phyloP scores from a whole-genome alignment of 2,329 filamentous ascomycete species.

The Alternaria angustiovoidea region DNA sequence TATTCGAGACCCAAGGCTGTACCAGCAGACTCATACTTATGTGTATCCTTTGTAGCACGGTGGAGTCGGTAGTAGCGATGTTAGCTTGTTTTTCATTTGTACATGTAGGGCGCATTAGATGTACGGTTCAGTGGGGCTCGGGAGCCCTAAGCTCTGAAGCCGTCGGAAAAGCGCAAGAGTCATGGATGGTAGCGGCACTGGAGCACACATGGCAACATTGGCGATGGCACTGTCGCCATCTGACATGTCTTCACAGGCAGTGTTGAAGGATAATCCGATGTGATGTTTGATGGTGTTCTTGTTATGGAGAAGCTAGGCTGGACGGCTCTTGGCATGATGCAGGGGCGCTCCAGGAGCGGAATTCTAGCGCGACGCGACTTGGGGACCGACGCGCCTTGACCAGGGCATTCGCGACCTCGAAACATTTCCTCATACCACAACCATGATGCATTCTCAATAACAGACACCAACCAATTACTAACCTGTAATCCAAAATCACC shows the following conservation, averaged over 20 bases:
- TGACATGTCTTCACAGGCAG: background rate
- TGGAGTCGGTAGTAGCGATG: background rate
- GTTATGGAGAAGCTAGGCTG: slow-evolving; percentile 9
- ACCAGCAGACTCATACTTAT: slow-evolving; percentile 2
- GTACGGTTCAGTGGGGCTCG: slow-evolving; percentile 3
- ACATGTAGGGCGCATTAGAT: slow-evolving; percentile 30
- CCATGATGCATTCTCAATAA: slow-evolving; percentile 10
- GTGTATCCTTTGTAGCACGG: background rate
- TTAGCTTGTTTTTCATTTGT: slow-evolving; percentile 15
- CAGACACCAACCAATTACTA: background rate
- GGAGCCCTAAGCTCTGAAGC: background rate
- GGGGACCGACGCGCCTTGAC: slow-evolving; percentile 21
- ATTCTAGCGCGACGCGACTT: slow-evolving; percentile 31
- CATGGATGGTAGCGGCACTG: background rate
- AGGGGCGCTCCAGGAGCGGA: slow-evolving; percentile 17
- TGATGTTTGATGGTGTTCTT: background rate
- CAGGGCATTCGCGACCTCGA: slow-evolving; percentile 9
- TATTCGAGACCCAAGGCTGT: background rate
- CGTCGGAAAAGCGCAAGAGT: background rate
- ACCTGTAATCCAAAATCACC: background rate
- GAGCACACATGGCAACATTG: background rate
- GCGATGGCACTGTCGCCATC: background rate
- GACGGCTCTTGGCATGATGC: slow-evolving; percentile 16
- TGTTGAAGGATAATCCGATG: background rate
- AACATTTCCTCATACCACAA: slow-evolving; percentile 12